Conservation (phyloP, 768 basidiomycete genomes). For the Atractiella rhizophila region DNA sequence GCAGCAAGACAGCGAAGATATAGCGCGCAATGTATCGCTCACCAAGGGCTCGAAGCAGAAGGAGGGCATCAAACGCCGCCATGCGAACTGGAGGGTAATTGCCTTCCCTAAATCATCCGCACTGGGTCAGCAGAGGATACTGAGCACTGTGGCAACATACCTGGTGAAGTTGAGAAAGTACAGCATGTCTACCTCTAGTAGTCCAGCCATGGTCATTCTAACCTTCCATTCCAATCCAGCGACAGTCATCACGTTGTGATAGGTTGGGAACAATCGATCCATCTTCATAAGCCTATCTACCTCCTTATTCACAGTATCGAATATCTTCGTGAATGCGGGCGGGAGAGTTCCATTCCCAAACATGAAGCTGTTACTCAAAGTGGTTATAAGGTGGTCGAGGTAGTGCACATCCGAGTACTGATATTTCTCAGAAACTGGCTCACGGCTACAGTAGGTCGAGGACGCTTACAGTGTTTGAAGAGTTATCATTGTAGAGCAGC, state of each 20-base stretch:
- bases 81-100: slow-evolving; percentile 77
- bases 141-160: slow-evolving; percentile 26
- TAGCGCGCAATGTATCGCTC: slow-evolving; percentile 56
- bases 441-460: not conserved
- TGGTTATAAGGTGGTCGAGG: slow-evolving; percentile 58
- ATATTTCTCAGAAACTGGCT: not conserved
- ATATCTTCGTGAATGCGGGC: slow-evolving; percentile 31
- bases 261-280: slow-evolving; percentile 82
- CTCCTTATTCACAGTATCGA: slow-evolving; percentile 51
- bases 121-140: not conserved
- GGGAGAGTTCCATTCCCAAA: slow-evolving; percentile 30
- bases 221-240: slow-evolving; percentile 77
- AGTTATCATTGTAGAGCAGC: slow-evolving; percentile 86
- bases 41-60: slow-evolving; percentile 56
- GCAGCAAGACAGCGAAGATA: slow-evolving; percentile 56
- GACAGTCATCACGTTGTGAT: slow-evolving; percentile 75
- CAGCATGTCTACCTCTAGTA: slow-evolving; percentile 48
- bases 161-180: slow-evolving; percentile 70
- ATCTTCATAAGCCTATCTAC: slow-evolving; percentile 78
- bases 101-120: slow-evolving; percentile 41
- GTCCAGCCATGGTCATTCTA: slow-evolving; percentile 45
- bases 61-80: slow-evolving; percentile 73
- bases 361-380: slow-evolving; percentile 52
- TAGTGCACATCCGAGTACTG: slow-evolving; percentile 82
- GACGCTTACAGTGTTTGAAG: slow-evolving; percentile 48